Conservation (phyloP, 2,329 filamentous ascomycete species). For the Pyricularia grisea region DNA sequence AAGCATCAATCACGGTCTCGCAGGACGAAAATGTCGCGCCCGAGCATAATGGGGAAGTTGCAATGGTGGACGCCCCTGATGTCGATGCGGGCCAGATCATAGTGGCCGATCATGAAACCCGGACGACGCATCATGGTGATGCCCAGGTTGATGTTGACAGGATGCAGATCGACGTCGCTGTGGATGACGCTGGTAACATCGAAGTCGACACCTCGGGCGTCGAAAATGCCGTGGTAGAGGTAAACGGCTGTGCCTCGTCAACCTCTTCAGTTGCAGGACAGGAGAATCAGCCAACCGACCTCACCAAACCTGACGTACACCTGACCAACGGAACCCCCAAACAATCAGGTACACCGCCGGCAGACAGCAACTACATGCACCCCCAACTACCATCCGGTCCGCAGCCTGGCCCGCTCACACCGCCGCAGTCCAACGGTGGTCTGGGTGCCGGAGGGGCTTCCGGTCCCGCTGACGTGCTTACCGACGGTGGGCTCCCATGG, state of each 20-base stretch:
- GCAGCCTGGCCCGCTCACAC: slow-evolving; percentile 47
- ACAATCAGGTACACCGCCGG: slow-evolving; percentile 34
- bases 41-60: slow-evolving; percentile 32
- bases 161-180: slow-evolving; percentile 15
- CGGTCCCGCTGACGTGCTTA: slow-evolving; percentile 44
- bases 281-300: slow-evolving; percentile 13
- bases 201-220: slow-evolving; percentile 33
- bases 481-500: slow-evolving; percentile 76
- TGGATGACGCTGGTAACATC: slow-evolving; percentile 23
- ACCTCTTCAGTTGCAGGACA: slow-evolving; percentile 18
- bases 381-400: slow-evolving; percentile 16
- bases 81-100: slow-evolving; percentile 36
- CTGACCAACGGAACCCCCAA: slow-evolving; percentile 18
- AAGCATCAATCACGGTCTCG: slow-evolving; percentile 23
- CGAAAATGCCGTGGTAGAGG: slow-evolving; percentile 10
- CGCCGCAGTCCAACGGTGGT: slow-evolving; percentile 55
- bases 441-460: slow-evolving; percentile 23
- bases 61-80: slow-evolving; percentile 37
- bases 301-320: slow-evolving; percentile 16
- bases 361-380: slow-evolving; percentile 34
- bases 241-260: slow-evolving; percentile 20
- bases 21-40: slow-evolving; percentile 25
- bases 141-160: slow-evolving; percentile 10
- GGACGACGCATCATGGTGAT: slow-evolving; percentile 11
- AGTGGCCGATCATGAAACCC: slow-evolving; percentile 20